phyloP scores from a whole-genome alignment of 116 monocot genomes.

The Dioscorea cayenensis region DNA sequence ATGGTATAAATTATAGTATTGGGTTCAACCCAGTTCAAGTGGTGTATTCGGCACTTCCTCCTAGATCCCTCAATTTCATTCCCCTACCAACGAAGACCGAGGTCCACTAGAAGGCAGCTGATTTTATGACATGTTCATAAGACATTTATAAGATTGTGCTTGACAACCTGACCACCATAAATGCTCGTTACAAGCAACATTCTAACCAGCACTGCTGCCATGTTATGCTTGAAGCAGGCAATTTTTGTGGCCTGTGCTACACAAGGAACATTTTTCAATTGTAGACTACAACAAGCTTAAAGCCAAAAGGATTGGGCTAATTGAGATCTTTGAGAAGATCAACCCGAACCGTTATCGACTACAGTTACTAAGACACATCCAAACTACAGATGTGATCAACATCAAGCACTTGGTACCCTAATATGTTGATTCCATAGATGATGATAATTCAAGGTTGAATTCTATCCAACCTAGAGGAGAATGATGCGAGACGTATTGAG shows the following conservation, averaged over 20 bases:
- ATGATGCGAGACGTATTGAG: no score
- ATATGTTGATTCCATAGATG: neutral
- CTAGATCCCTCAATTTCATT: neutral
- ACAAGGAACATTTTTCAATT: neutral
- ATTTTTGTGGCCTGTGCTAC: neutral
- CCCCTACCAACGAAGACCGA: neutral
- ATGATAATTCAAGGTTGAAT: neutral
- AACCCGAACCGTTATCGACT: constrained; percentile 2
- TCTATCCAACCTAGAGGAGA: neutral
- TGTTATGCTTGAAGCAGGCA: neutral
- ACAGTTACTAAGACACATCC: neutral
- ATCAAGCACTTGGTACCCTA: neutral
- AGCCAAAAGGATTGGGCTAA: no score
- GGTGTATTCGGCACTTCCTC: neutral
- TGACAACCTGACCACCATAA: no score
- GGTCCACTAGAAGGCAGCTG: neutral
- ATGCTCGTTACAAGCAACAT: neutral
- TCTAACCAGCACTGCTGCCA: neutral
- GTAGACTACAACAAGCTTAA: neutral
- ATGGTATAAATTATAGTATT: neutral
- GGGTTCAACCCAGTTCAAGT: neutral
- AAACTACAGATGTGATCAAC: constrained; percentile 3
- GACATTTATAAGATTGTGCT: neutral
- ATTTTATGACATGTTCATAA: neutral
- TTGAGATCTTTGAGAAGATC: constrained; percentile 8